Percentiles rank a stretch among this genome's conserved stretches.
These are phyloP conservation scores for Diplodia sapinea DNA, from an alignment of 2,329 filamentous ascomycete species.

Conservation along the genomic window DNA sequence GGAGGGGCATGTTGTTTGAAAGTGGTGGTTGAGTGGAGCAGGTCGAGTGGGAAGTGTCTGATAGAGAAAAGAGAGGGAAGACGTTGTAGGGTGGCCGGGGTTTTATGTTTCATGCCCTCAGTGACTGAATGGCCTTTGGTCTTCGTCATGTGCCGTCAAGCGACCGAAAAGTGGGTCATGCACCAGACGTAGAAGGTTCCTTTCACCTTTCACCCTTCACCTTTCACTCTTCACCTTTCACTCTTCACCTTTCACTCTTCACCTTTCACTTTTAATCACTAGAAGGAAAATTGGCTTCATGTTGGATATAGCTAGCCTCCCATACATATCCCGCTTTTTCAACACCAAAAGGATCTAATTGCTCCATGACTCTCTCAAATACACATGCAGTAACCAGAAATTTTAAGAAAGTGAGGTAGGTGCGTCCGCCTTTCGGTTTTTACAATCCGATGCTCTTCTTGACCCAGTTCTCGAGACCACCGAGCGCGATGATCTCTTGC, in stretches of 20 bases:
- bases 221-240: no score
- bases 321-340: slow-evolving; percentile 9
- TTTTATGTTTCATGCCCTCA: neutral
- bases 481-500: slow-evolving; percentile 65
- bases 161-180: no score
- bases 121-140: no score
- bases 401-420: neutral
- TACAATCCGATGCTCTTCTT: slow-evolving; percentile 65
- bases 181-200: no score
- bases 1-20: neutral
- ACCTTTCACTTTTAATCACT: no score
- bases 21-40: neutral
- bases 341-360: neutral
- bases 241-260: no score
- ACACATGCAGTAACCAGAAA: slow-evolving; percentile 3
- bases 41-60: no score
- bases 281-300: neutral
- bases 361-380: slow-evolving; percentile 14
- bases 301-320: slow-evolving; percentile 19
- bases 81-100: neutral
- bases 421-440: neutral
- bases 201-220: no score
- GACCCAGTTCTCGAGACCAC: slow-evolving; percentile 84
- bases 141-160: no score
- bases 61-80: neutral